Percentiles rank a stretch among this genome's conserved stretches.
phyloP scores from a whole-genome alignment of 495 filamentous ascomycete species.

The Penicillium silybi region DNA sequence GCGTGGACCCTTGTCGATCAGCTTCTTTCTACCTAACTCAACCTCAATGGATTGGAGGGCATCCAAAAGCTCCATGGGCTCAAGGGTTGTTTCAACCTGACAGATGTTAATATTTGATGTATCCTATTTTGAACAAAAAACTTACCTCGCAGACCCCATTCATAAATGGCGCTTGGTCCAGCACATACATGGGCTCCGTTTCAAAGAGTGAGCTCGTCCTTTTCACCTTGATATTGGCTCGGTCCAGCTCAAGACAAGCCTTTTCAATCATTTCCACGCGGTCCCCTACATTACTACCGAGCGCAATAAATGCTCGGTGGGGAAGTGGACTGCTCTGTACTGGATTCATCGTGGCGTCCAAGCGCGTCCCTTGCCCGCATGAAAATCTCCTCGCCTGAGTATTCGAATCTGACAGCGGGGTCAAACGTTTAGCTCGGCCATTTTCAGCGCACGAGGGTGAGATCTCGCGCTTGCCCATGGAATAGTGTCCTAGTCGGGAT shows the following conservation, averaged over 20 bases:
- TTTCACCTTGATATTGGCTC: conserved; percentile 64
- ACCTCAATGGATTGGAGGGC: conserved; percentile 80
- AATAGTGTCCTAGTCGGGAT: not conserved
- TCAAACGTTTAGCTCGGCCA: conserved; percentile 9
- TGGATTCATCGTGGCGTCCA: conserved; percentile 25
- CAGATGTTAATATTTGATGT: not conserved
- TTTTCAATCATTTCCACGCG: conserved; percentile 75
- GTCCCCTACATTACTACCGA: conserved; percentile 93
- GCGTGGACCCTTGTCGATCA: conserved; percentile 88
- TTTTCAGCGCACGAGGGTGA: conserved; percentile 9
- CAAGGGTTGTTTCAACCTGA: conserved; percentile 77
- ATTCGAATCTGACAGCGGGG: conserved; percentile 11
- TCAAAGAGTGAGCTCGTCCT: conserved; percentile 89
- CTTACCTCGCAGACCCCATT: conserved; percentile 91
- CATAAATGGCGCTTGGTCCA: conserved; percentile 81
- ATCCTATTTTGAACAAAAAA: not conserved
- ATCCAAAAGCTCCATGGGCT: conserved; percentile 71
- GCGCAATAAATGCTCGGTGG: conserved; percentile 72
- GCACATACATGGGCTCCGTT: conserved; percentile 93
- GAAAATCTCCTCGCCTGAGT: conserved; percentile 24
- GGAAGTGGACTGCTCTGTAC: conserved; percentile 10
- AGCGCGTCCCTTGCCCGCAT: conserved; percentile 10
- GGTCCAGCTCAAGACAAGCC: conserved; percentile 73
- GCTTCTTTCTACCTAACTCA: conserved; percentile 69
- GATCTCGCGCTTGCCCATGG: conserved; percentile 5